Evolutionary conservation across 129 eudicot species (phyloP).

Genomic region (Helichrysum umbraculigerum): DNA sequence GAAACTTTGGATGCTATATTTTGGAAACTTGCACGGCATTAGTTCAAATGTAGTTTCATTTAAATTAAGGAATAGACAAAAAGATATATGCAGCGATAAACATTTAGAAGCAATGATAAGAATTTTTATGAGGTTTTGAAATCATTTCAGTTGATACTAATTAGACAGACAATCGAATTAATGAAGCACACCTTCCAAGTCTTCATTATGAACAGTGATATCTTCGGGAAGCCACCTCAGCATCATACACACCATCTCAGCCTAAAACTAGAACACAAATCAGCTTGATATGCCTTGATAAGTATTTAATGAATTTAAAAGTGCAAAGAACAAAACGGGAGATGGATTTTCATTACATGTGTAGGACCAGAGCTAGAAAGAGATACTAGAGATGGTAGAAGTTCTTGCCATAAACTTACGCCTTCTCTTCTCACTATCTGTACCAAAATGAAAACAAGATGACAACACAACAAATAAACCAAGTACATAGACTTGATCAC

Average conservation of each 20-base stretch:
- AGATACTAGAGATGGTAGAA: conserved; percentile 66
- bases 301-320: conserved; percentile 13
- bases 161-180: not conserved
- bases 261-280: conserved; percentile 55
- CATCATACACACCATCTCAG: conserved; percentile 87
- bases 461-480: not conserved
- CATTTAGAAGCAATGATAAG: not conserved
- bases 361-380: conserved; percentile 76
- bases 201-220: conserved; percentile 95
- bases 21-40: not conserved
- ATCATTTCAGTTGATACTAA: conserved; percentile 1
- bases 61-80: conserved; percentile 2
- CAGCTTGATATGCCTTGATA: conserved; percentile 33
- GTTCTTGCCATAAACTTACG: conserved; percentile 74
- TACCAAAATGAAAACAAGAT: conserved; percentile 20
- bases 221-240: conserved; percentile 99
- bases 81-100: not conserved
- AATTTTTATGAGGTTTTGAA: not conserved
- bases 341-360: conserved; percentile 57
- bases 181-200: conserved; percentile 71
- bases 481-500: conserved; percentile 18
- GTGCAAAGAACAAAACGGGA: conserved; percentile 12
- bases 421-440: conserved; percentile 98
- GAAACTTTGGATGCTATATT: conserved; percentile 12
- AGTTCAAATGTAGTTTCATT: conserved; percentile 3